Evolutionary conservation across 352 stramenopile species (phyloP), one percentile per base, ranked within the genome.

Genomic region (Hyaloperonospora brassicae): DNA sequence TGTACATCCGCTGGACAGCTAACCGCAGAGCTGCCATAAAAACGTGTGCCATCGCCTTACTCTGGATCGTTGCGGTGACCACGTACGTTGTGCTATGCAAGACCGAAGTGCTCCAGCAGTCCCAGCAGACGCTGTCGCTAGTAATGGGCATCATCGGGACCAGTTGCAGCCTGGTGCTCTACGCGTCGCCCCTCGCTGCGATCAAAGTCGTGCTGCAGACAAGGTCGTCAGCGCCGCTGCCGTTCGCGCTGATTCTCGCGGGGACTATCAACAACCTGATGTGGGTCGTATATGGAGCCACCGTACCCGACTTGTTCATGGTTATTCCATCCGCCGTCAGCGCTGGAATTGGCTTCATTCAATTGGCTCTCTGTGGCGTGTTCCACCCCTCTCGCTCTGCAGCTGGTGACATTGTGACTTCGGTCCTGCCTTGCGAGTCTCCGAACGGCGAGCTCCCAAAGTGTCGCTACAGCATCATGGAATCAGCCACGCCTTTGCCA

Each of bases 261-360:
- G 80, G 76, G 1, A 46, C 72, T n/a, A 52, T 76, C 49, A 91
- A 89, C 75, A 91, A 89, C 58, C 50, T 66, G 12, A 56, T 88
- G n/a, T 91, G 80, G 80, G 62, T 86, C 41, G 58, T 83, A 48
- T 91, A 89, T 66, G 74, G 72, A 27, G 44, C 62, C 34, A 57
- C 87, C 30, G 57, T 84, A 24, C 39, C 65, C 45, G 73, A 89
- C 34, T 42, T 72, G n/a, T 57, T 89, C 41, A 47, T 91, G n/a
- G 52, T 89, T 24, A 52, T 80, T 34, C 80, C 78, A 4, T 69
- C 66, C 5, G 55, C 53, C 30, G 55, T 90, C 52, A 86, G 75
- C 51, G 53, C 71, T 22, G 59, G 61, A 22, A 60, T 87, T 25
- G 74, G 78, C 7, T 35, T 66, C 38, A 56, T 83, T 36, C 78